Percentiles rank a stretch among this genome's conserved stretches.
Conservation (phyloP, 495 filamentous ascomycete genomes). For the Trichoderma virens region DNA sequence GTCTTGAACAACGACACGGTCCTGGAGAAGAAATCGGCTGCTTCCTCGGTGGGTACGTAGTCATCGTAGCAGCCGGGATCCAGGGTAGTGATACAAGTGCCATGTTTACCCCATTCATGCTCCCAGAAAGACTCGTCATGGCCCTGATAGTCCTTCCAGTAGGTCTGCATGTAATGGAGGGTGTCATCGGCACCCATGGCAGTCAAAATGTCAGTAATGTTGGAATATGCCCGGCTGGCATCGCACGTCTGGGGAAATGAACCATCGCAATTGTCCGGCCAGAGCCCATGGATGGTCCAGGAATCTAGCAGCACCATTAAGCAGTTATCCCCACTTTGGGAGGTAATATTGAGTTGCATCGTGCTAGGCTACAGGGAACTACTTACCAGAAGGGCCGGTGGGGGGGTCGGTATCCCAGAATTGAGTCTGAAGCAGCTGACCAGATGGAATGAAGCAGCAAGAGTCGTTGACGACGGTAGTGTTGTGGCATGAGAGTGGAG, state of each 20-base stretch:
- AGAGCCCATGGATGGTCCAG: slow-evolving; percentile 82
- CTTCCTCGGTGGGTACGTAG: slow-evolving; percentile 49
- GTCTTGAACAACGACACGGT: slow-evolving; percentile 50
- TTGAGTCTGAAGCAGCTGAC: slow-evolving; percentile 67
- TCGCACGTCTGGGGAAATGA: slow-evolving; percentile 65
- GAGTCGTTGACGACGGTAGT: slow-evolving; percentile 34
- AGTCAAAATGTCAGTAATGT: slow-evolving; percentile 45
- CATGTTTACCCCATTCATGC: slow-evolving; percentile 81
- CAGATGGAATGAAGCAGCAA: slow-evolving; percentile 79
- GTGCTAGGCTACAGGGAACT: not conserved
- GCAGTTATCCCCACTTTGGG: not conserved
- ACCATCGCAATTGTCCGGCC: slow-evolving; percentile 77
- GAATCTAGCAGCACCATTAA: slow-evolving; percentile 34
- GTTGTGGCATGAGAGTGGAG: slow-evolving; percentile 32
- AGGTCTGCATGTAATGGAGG: slow-evolving; percentile 61
- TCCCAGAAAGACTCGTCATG: slow-evolving; percentile 62
- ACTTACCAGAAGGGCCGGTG: slow-evolving; percentile 47
- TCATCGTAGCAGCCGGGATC: slow-evolving; percentile 58
- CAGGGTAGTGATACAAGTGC: slow-evolving; percentile 58
- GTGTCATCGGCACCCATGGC: slow-evolving; percentile 24
- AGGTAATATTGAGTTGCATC: not conserved
- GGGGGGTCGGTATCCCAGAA: slow-evolving; percentile 74
- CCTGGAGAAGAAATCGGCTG: slow-evolving; percentile 47
- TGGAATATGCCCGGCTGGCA: slow-evolving; percentile 51
- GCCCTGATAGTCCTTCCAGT: slow-evolving; percentile 53